Percentiles rank a stretch among this genome's conserved stretches.
phyloP scores from a whole-genome alignment of 2,329 filamentous ascomycete species.

The Lachnellula occidentalis region DNA sequence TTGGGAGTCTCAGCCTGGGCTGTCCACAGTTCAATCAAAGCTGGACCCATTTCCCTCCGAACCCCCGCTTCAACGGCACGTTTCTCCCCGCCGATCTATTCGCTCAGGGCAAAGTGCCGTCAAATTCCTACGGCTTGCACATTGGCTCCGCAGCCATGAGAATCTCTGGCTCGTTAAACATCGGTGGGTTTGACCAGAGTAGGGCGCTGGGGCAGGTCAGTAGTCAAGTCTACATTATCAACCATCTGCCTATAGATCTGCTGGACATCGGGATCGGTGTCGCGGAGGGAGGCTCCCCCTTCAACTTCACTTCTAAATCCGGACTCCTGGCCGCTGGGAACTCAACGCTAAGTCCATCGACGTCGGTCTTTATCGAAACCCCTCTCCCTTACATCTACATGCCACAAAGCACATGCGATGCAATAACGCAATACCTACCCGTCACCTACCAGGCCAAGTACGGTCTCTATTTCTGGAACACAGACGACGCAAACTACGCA shows the following conservation, averaged over 20 bases:
- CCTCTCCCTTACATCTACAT: slow-evolving; percentile 32
- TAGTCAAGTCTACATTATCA: slow-evolving; percentile 6
- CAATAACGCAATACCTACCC: slow-evolving; percentile 30
- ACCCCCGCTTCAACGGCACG: slow-evolving; percentile 13
- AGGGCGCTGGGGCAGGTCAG: slow-evolving; percentile 12
- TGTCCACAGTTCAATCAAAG: slow-evolving; percentile 14
- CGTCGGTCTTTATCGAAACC: slow-evolving; percentile 12
- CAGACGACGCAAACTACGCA: slow-evolving; percentile 20
- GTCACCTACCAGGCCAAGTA: slow-evolving; percentile 26
- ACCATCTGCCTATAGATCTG: slow-evolving; percentile 17
- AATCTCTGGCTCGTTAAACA: slow-evolving; percentile 15
- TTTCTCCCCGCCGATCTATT: slow-evolving; percentile 8
- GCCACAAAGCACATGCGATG: slow-evolving; percentile 31
- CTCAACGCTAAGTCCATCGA: slow-evolving; percentile 5
- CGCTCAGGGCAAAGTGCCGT: slow-evolving; percentile 6
- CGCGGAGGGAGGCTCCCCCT: slow-evolving; percentile 15
- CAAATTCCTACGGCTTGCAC: slow-evolving; percentile 24
- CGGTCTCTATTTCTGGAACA: slow-evolving; percentile 34
- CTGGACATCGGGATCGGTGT: slow-evolving; percentile 20
- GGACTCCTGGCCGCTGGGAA: slow-evolving; percentile 16
- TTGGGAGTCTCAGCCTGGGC: slow-evolving; percentile 15
- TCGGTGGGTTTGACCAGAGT: slow-evolving; percentile 22
- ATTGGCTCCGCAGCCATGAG: slow-evolving; percentile 14
- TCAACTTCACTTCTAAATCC: slow-evolving; percentile 8
- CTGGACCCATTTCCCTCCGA: slow-evolving; percentile 2